Percentiles rank a stretch among this genome's conserved stretches.
phyloP scores from a whole-genome alignment of 352 stramenopile genomes.

The Phytophthora rubi region DNA sequence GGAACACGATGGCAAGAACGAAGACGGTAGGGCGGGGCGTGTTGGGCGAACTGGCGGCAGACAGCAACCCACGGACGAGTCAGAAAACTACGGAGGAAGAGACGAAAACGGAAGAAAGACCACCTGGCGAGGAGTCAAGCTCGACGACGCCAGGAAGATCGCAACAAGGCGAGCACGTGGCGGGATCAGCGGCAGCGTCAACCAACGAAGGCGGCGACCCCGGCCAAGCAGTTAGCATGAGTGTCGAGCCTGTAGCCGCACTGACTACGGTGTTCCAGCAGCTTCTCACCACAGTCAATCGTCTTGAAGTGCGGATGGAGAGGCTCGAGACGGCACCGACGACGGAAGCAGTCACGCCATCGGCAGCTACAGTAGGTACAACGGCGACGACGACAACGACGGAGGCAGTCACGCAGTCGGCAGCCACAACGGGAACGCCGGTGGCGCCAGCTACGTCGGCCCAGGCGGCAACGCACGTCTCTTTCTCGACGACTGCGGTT shows the following conservation, averaged over 20 bases:
- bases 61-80: not conserved
- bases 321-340: not conserved
- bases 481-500: not conserved
- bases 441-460: not conserved
- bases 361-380: no score
- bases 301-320: not conserved
- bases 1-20: not conserved
- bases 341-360: not conserved
- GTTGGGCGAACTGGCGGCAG: not conserved
- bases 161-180: not conserved
- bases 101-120: not conserved
- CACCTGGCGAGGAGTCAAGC: not conserved
- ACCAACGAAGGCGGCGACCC: not conserved
- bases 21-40: not conserved
- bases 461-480: not conserved
- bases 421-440: not conserved
- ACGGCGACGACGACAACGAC: no score
- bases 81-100: not conserved
- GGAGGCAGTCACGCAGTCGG: not conserved
- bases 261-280: not conserved
- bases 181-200: not conserved
- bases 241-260: not conserved
- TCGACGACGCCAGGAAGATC: not conserved
- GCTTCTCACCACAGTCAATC: not conserved
- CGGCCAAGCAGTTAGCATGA: not conserved